Base-by-base conservation (phyloP, 1,139 yeast genomes). In the Pichia sp. region DNA sequence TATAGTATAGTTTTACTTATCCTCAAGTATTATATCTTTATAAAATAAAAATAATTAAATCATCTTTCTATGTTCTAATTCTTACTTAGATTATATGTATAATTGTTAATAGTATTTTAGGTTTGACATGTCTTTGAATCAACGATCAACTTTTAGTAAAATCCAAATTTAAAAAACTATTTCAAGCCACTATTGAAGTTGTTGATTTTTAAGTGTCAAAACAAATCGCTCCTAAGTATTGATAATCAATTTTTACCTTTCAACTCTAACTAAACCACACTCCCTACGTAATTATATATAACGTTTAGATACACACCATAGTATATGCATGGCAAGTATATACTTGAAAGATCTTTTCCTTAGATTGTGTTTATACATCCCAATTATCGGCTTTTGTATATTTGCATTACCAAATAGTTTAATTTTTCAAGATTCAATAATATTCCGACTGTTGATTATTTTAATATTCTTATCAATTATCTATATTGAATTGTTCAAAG, bases 1-100 rank as follows among this genome's bases (percentile, higher is more conserved):
- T 41, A 33, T 44, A 42, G 43, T 37, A 38, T 45, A 43, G 37
- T 37, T 11, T 37, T n/a, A 30, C 35, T 35, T 33, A 30, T 39
- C 36, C 29, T 16, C 23, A 37, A 37, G 41, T 37, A 43, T 35
- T 43, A 40, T 43, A 43, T 40, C 44, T 46, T 42, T 45, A 45
- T 46, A 43, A 41, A 34, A 40, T 22, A 40, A 39, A 40, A 43
- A 43, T 43, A 46, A 43, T 43, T 40, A 39, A 45, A 41, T 45
- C 47, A 44, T 40, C 45, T 39, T 39, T 45, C 42, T 45, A 45
- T 45, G 44, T 41, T 41, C 44, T 37, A 36, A 30, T n/a, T n/a
- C n/a, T n/a, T n/a, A n/a, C n/a, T n/a, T n/a, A n/a, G n/a, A n/a
- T n/a, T n/a, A n/a, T n/a, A n/a, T n/a, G n/a, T n/a, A n/a, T n/a